These are phyloP conservation scores for Cladosporium austrohemisphaericum DNA, from an alignment of 2,329 filamentous ascomycete genomes.

Conservation along the genomic window DNA sequence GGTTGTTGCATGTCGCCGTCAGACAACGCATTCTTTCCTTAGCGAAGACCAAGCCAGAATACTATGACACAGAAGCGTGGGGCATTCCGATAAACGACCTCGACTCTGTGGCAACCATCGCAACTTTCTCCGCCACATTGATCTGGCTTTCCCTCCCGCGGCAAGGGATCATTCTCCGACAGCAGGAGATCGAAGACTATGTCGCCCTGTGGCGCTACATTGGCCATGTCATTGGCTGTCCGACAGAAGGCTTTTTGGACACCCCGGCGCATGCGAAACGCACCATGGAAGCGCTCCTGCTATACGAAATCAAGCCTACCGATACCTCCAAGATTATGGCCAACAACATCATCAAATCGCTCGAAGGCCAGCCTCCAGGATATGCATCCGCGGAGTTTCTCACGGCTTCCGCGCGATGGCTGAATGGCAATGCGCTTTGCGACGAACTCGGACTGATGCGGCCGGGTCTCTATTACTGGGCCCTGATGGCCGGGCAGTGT, in stretches of 20 bases:
- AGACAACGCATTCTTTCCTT: constrained; percentile 62
- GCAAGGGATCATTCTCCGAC: constrained; percentile 64
- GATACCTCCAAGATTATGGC: constrained; percentile 61
- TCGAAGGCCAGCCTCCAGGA: constrained; percentile 63
- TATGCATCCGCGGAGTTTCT: constrained; percentile 65
- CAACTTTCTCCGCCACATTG: constrained; percentile 64
- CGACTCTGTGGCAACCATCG: constrained; percentile 68
- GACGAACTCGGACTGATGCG: constrained; percentile 57
- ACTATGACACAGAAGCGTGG: constrained; percentile 57
- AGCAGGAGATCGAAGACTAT: constrained; percentile 65
- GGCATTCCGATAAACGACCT: constrained; percentile 73
- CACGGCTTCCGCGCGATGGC: constrained; percentile 63
- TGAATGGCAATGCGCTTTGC: constrained; percentile 64
- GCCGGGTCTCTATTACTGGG: constrained; percentile 56
- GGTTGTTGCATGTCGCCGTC: constrained; percentile 66
- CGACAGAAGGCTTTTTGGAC: constrained; percentile 55
- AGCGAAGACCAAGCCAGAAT: constrained; percentile 52
- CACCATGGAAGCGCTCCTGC: constrained; percentile 65
- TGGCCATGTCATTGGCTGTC: constrained; percentile 66
- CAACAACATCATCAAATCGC: constrained; percentile 68
- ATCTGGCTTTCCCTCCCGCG: constrained; percentile 67
- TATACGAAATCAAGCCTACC: constrained; percentile 64
- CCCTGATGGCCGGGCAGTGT: constrained; percentile 62
- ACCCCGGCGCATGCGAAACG: constrained; percentile 54
- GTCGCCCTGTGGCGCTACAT: constrained; percentile 74